Conservation (phyloP, 2,329 filamentous ascomycete species). For the Polytolypa hystricis region DNA sequence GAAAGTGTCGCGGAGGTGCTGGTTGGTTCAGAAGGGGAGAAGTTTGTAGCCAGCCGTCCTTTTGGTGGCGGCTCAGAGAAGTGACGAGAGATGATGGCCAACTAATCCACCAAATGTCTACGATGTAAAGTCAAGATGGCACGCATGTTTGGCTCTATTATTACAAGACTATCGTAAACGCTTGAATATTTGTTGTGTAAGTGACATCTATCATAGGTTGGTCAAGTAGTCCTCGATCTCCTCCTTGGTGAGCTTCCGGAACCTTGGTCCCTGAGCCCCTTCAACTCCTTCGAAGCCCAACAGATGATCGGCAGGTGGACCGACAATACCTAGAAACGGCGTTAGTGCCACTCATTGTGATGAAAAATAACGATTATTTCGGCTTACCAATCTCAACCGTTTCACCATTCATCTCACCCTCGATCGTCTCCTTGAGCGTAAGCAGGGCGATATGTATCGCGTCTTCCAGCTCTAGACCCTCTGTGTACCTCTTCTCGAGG, state of each 20-base stretch:
- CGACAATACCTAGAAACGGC: slow-evolving; percentile 66
- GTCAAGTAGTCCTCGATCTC: slow-evolving; percentile 99
- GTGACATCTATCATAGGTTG: slow-evolving; percentile 59
- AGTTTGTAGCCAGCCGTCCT: too few species aligned
- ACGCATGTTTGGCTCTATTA: slow-evolving; percentile 2
- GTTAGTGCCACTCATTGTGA: slow-evolving; percentile 7
- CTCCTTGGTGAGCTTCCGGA: slow-evolving; percentile 70
- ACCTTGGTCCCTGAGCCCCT: slow-evolving; percentile 31
- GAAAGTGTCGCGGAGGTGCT: too few species aligned
- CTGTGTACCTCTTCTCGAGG: slow-evolving; percentile 96
- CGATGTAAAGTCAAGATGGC: too few species aligned
- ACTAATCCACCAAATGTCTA: too few species aligned
- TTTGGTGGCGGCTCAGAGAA: too few species aligned
- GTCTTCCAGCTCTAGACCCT: slow-evolving; percentile 92
- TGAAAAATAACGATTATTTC: neutral
- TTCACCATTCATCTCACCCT: slow-evolving; percentile 98
- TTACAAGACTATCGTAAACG: slow-evolving; percentile 2
- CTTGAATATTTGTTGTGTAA: neutral
- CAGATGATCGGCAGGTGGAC: slow-evolving; percentile 83
- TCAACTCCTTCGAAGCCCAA: slow-evolving; percentile 59
- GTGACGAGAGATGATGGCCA: too few species aligned
- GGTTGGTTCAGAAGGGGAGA: too few species aligned
- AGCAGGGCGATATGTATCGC: slow-evolving; percentile 95
- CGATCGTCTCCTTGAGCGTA: slow-evolving; percentile 97
- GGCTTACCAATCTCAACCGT: slow-evolving; percentile 89